phyloP scores from a whole-genome alignment of 2,329 filamentous ascomycete genomes.

The Ceratocystis diversiconidia region DNA sequence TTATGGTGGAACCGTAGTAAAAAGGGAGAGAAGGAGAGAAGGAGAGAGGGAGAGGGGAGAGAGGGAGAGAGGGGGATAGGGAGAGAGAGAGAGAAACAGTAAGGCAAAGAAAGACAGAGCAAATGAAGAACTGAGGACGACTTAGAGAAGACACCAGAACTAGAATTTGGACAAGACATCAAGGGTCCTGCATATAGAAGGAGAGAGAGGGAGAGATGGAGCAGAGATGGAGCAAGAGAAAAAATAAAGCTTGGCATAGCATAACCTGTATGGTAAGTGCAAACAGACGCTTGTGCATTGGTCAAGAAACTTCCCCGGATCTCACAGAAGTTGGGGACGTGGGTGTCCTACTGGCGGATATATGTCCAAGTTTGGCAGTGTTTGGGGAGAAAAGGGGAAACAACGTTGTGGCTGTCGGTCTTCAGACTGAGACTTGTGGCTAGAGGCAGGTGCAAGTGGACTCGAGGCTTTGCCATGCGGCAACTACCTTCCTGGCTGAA shows the following conservation, averaged over 20 bases:
- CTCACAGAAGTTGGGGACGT: not conserved
- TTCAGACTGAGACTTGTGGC: not conserved
- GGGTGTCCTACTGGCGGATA: not conserved
- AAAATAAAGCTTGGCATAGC: not conserved
- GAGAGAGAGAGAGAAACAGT: not conserved
- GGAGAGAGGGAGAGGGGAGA: not conserved
- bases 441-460: too few relatives aligned
- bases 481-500: too few relatives aligned
- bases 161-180: not conserved
- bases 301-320: not conserved
- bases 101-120: not conserved
- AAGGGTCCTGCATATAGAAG: not conserved
- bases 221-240: not conserved
- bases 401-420: not conserved
- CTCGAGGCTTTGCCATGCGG: too few relatives aligned
- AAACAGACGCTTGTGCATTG: not conserved
- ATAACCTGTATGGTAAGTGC: not conserved
- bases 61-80: too few relatives aligned
- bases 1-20: not conserved
- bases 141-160: not conserved
- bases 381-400: not conserved
- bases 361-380: constrained; percentile 1
- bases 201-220: not conserved
- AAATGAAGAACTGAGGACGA: not conserved
- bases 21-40: not conserved